phyloP scores from a whole-genome alignment of 768 basidiomycete genomes.

The Tylopilus rubrobrunneus region DNA sequence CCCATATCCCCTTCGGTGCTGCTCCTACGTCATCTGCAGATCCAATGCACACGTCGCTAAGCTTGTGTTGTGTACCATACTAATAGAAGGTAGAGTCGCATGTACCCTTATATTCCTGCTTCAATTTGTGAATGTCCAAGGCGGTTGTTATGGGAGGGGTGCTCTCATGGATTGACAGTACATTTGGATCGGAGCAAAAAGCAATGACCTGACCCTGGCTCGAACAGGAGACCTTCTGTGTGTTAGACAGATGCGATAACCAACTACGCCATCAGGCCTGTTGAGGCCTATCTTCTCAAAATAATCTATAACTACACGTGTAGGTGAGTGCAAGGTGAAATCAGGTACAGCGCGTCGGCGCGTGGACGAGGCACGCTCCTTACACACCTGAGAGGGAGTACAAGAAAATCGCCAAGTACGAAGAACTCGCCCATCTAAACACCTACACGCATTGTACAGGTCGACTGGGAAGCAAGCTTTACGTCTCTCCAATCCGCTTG shows the following conservation, averaged over 20 bases:
- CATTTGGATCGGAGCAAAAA: background rate
- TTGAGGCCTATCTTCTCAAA: too few relatives aligned
- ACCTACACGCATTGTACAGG: background rate
- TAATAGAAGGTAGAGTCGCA: constrained; percentile 22
- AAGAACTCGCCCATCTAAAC: too few relatives aligned
- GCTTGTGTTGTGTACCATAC: constrained; percentile 8
- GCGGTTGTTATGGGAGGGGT: too few relatives aligned
- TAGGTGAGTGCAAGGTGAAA: too few relatives aligned
- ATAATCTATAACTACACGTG: too few relatives aligned
- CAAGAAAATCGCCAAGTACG: too few relatives aligned
- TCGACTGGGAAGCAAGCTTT: background rate
- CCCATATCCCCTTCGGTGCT: constrained; percentile 4
- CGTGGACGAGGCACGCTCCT: too few relatives aligned
- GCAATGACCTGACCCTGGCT: constrained; percentile 46
- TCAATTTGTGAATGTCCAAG: constrained; percentile 1
- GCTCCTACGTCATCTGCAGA: constrained; percentile 1
- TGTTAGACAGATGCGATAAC: constrained; percentile 82
- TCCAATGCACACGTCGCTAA: background rate
- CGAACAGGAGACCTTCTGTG: constrained; percentile 72
- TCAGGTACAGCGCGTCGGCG: too few relatives aligned
- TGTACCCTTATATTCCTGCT: constrained; percentile 21
- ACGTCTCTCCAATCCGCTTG: constrained; percentile 55
- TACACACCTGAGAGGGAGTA: too few relatives aligned
- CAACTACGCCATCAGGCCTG: constrained; percentile 41
- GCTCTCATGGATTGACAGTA: too few relatives aligned